phyloP scores from a whole-genome alignment of 2,329 filamentous ascomycete genomes.

The Chalaropsis thielavioides region DNA sequence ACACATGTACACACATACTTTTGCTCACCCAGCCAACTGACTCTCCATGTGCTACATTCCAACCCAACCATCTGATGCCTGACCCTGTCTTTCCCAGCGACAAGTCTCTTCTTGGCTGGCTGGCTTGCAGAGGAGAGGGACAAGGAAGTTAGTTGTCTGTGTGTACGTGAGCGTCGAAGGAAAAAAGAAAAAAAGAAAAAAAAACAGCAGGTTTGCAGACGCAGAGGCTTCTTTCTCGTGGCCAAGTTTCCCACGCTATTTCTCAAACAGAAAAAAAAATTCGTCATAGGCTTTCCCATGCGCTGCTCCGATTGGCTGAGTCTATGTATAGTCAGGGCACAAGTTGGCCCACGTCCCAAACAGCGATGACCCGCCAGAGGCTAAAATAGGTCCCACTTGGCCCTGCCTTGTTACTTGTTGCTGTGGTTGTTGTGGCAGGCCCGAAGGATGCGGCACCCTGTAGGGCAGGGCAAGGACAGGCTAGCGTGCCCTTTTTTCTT shows the following conservation, averaged over 20 bases:
- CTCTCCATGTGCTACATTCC: neutral
- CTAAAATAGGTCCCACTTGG: constrained; percentile 5
- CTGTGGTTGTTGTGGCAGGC: constrained; percentile 6
- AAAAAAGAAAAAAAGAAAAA: neutral
- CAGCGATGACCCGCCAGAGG: neutral
- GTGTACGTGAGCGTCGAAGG: neutral
- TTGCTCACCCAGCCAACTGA: neutral
- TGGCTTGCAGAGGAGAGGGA: neutral
- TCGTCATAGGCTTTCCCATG: constrained; percentile 1
- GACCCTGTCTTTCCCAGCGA: neutral
- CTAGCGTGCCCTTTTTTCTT: neutral
- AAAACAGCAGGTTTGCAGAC: neutral
- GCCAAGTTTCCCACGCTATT: neutral
- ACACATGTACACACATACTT: neutral
- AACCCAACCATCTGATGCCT: neutral
- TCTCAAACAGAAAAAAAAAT: neutral
- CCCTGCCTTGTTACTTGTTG: neutral
- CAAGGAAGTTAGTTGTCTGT: too few relatives aligned
- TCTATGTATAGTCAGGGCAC: constrained; percentile 2
- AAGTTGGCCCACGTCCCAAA: neutral
- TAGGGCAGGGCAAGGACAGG: too few relatives aligned
- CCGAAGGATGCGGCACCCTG: neutral
- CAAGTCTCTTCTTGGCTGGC: neutral
- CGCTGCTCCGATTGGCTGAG: neutral
- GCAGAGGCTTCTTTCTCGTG: neutral